These are phyloP conservation scores for Neoscytalidium dimidiatum DNA, from an alignment of 2,329 filamentous ascomycete species.

Conservation along the genomic window DNA sequence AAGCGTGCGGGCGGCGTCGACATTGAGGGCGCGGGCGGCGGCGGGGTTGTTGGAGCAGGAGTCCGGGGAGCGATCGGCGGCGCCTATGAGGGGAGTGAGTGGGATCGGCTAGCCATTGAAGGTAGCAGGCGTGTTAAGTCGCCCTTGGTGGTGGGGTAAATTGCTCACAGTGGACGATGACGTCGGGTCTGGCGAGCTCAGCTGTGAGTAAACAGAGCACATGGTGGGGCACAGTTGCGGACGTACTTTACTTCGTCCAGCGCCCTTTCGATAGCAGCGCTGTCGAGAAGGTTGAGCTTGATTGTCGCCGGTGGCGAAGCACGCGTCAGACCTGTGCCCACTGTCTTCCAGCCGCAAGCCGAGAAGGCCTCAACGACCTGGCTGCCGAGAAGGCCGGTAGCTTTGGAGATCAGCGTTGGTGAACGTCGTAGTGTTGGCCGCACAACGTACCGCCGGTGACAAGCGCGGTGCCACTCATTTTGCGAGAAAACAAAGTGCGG, in stretches of 20 bases:
- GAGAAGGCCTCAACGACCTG: constrained; percentile 74
- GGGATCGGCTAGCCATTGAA: constrained; percentile 17
- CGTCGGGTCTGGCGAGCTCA: constrained; percentile 60
- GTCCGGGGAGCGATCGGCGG: constrained; percentile 85
- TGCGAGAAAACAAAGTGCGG: neutral
- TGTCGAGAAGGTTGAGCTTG: constrained; percentile 54
- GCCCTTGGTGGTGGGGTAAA: neutral
- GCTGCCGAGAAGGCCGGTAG: constrained; percentile 79
- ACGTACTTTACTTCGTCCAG: constrained; percentile 56
- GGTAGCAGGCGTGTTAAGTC: neutral
- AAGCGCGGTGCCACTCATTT: constrained; percentile 59
- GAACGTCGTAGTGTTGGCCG: neutral
- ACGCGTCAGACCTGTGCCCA: constrained; percentile 63
- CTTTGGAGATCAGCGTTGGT: constrained; percentile 25
- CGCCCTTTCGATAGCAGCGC: constrained; percentile 47
- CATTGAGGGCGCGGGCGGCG: constrained; percentile 72
- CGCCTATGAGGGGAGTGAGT: constrained; percentile 54
- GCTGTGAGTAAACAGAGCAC: neutral
- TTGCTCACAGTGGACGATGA: constrained; percentile 77
- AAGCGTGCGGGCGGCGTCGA: constrained; percentile 67
- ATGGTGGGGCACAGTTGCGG: neutral
- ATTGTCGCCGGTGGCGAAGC: constrained; percentile 67
- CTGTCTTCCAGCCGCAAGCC: constrained; percentile 57
- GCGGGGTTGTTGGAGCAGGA: constrained; percentile 79
- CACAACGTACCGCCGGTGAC: constrained; percentile 66